Evolutionary conservation across 371 early-diverging fungal genomes (phyloP), one percentile per base, ranked within the genome.

Genomic region (Apophysomyces trapeziformis): DNA sequence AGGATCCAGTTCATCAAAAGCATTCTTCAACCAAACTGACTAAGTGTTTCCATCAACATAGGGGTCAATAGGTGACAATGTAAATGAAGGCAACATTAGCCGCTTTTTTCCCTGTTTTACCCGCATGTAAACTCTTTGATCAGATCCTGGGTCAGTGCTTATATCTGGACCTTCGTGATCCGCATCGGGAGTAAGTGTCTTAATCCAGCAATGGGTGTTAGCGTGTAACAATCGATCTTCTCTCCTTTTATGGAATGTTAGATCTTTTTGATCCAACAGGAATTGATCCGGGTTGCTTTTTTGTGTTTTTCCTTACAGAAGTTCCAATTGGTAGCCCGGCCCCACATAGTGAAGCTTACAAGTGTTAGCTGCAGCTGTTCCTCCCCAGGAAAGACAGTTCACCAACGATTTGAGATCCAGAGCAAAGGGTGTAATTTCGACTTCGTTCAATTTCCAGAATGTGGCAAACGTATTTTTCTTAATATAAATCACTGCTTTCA

Each of bases 401-500:
- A 66, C 63, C n/a, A 83, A 44, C 1, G 72, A 66, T 13, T 63
- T 66, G 13, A 75, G 39, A 9, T 70, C 64, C 21, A 83, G 26
- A 37, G 68, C 76, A 63, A 83, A 80, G 0, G 67, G 63, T 1
- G 71, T 47, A 14, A 75, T 61, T 1, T 61, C 67, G 4, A 54
- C 60, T 9, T 60, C 61, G 7, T 58, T 36, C 46, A 58, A 67
- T 32, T 65, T 66, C 36, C 43, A 37, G 57, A 68, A 78, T 7
- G 44, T 35, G 26, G 71, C 65, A 61, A 83, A 83, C 50, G 75
- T 45, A 11, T 73, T 63, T 4, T 69, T 64, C 47, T 71, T 70
- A 4, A 80, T 18, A 64, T 75, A 83, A 14, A 73, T 77, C 9
- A 73, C 64, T 13, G 73, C 78, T 60, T 77, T 76, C 12, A 76